Base-by-base conservation (phyloP, 805 yeast genomes). In the Lachancea dasiensis region DNA sequence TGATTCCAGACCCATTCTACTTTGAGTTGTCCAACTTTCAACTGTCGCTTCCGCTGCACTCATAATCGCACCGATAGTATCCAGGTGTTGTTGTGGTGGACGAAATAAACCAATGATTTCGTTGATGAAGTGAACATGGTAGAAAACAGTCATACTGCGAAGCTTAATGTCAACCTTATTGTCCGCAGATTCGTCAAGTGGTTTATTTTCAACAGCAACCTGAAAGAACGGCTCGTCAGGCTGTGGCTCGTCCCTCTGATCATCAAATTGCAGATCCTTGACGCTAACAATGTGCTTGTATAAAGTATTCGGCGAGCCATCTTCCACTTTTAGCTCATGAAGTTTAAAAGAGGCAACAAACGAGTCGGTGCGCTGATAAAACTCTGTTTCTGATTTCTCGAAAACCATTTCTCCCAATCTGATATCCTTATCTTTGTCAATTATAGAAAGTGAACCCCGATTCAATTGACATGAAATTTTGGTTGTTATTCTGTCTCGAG, bases 21-120 rank as follows among this genome's bases (percentile, higher is more conserved):
- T 92, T 56, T 87, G 95, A 18, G 79, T 69, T 0, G 97, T 80
- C 45, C 92, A 68, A 2, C 94, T 97, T 52, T 87, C 96, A 41
- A 92, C 82, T 0, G 96, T 89, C 0, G 89, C 85, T 45, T 89
- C 95, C 0, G 99, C 98, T 1, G 96, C 97, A 58, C 77, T 81
- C 76, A 92, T 76, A 18, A 94, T 75, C 7, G 92, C 92, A 25
- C 87, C 90, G 16, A 92, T 77, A 0, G 97, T 87, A 52, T 89
- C 95, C 39, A 79, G 68, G 50, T 89, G 95, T 19, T 77, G 77
- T 42, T 77, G 78, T 15, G 96, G 95, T 1, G 97, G 95, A 33
- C 73, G 78, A 68, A 92, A 92, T 52, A 94, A 90, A 41, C 59
- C 63, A 11, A 74, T 70, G 34, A 92, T 69, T 41, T 78, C 82